These are phyloP conservation scores for Tulasnella sp. DNA, from an alignment of 768 basidiomycete species.

Conservation along the genomic window DNA sequence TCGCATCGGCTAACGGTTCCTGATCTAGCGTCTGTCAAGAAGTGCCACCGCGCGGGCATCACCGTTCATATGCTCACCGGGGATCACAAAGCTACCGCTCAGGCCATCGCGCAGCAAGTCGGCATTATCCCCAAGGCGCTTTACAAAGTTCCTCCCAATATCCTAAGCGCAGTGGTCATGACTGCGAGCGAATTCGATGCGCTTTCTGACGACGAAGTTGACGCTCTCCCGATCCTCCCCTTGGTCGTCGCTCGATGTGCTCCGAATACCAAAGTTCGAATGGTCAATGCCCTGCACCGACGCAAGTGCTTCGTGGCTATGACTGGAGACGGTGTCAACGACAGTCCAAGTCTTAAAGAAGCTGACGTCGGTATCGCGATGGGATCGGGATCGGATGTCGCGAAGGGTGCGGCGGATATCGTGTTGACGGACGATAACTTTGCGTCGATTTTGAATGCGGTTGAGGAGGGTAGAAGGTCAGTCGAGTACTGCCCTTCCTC, in stretches of 20 bases:
- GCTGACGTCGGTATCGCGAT: conserved; percentile 46
- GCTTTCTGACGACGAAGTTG: conserved; percentile 14
- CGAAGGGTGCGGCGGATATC: conserved; percentile 50
- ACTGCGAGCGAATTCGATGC: conserved; percentile 13
- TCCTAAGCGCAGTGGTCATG: conserved; percentile 8
- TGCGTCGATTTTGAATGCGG: conserved; percentile 48
- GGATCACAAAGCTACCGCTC: conserved; percentile 47
- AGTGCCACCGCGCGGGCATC: conserved; percentile 12
- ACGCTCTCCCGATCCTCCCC: conserved; percentile 17
- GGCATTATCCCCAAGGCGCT: conserved; percentile 36
- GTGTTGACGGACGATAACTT: conserved; percentile 56
- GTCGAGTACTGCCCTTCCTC: conserved; percentile 28
- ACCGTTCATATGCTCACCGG: conserved; percentile 27
- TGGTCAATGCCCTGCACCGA: conserved; percentile 41
- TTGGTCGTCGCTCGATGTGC: conserved; percentile 44
- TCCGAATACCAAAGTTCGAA: conserved; percentile 45
- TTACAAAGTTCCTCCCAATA: not conserved
- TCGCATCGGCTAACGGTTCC: not conserved
- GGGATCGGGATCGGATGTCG: conserved; percentile 38
- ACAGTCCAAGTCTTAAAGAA: conserved; percentile 39
- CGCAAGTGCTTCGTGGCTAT: conserved; percentile 40
- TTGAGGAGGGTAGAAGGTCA: conserved; percentile 52
- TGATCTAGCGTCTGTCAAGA: conserved; percentile 27
- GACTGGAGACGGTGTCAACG: conserved; percentile 47
- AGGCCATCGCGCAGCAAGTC: conserved; percentile 51